A percentile compares a stretch with the other conserved stretches of the same genome.
Evolutionary conservation across 176 grass and related monocot genomes (phyloP).

Genomic region (Melocanna baccifera): DNA sequence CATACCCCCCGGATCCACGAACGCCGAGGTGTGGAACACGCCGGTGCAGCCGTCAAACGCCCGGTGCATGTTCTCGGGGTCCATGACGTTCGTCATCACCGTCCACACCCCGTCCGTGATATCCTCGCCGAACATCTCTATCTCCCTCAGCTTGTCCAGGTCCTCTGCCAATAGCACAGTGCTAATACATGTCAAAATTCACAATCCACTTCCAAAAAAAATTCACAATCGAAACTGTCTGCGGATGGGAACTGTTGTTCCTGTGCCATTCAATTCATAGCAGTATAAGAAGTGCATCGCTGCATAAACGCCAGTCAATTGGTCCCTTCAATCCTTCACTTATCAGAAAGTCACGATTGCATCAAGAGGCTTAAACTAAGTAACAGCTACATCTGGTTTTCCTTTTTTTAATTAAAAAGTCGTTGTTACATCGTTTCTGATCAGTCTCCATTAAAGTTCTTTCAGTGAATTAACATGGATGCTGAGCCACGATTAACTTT

Average conservation of each 20-base stretch:
- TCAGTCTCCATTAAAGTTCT: neutral
- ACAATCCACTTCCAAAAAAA: too few species aligned
- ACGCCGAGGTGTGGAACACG: conserved; percentile 91
- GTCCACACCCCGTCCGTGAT: conserved; percentile 84
- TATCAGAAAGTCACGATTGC: neutral
- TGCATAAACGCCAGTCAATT: neutral
- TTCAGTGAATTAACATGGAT: neutral
- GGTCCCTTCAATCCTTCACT: neutral
- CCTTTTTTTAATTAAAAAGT: neutral
- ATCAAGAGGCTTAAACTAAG: neutral
- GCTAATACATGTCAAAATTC: neutral
- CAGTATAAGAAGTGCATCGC: neutral
- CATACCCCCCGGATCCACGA: conserved; percentile 80
- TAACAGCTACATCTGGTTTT: neutral
- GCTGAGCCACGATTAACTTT: neutral
- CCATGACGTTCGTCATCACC: conserved; percentile 87
- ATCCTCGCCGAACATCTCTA: conserved; percentile 96
- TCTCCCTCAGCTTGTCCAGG: conserved; percentile 94
- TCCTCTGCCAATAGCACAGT: conserved; percentile 56
- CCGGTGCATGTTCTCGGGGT: conserved; percentile 67
- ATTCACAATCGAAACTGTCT: neutral
- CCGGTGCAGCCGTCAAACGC: conserved; percentile 86
- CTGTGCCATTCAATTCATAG: neutral
- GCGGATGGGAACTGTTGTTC: neutral
- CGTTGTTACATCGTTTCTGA: neutral